These are phyloP conservation scores for Cyberlindnera americana DNA, from an alignment of 805 yeast genomes.

Conservation along the genomic window DNA sequence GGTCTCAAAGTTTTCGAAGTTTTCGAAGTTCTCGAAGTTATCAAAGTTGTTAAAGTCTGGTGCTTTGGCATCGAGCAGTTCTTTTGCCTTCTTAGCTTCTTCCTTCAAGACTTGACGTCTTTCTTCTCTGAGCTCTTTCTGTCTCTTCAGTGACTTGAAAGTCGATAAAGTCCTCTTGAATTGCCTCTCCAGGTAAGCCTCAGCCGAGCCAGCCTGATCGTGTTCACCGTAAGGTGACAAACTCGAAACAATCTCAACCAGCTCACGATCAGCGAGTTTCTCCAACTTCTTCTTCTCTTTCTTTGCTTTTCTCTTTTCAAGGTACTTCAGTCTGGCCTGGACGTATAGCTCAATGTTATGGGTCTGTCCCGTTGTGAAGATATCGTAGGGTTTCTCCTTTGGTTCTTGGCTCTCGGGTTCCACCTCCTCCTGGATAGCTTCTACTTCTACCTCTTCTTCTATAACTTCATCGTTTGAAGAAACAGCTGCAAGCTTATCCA, in stretches of 20 bases:
- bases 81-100: conserved; percentile 14
- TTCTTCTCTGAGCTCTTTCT: conserved; percentile 29
- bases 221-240: conserved; percentile 16
- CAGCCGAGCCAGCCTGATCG: conserved; percentile 11
- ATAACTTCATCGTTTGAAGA: not conserved
- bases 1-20: conserved; percentile 31
- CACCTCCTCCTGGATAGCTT: not conserved
- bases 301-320: conserved; percentile 22
- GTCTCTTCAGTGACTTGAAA: conserved; percentile 32
- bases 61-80: conserved; percentile 4
- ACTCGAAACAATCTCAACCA: conserved; percentile 5
- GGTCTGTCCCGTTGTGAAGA: conserved; percentile 6
- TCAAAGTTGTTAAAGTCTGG: conserved; percentile 13
- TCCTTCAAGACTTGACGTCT: conserved; percentile 19
- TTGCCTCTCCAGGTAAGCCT: conserved; percentile 31
- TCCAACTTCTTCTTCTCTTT: conserved; percentile 4
- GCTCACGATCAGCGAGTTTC: not conserved
- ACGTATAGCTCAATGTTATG: conserved; percentile 63
- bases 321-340: conserved; percentile 37
- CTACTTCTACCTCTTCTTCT: not conserved
- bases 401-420: no score
- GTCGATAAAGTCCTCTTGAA: conserved; percentile 30
- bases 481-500: conserved; percentile 48
- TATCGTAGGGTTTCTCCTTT: not conserved
- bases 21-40: conserved; percentile 23